Conservation (phyloP, 495 filamentous ascomycete species). For the Penicillium egyptiacum region DNA sequence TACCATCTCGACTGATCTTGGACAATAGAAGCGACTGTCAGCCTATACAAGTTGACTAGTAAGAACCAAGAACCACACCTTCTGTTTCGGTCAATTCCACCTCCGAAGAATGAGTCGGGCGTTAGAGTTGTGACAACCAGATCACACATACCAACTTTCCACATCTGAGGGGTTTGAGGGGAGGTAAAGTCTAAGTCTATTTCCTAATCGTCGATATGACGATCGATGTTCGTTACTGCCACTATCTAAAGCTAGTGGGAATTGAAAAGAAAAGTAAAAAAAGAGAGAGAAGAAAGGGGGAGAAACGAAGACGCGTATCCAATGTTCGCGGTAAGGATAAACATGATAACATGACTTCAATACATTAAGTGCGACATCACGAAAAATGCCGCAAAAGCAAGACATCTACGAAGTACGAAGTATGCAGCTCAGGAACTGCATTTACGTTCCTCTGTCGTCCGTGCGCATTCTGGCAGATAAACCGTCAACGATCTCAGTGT, state of each 20-base stretch:
- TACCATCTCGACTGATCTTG: not conserved
- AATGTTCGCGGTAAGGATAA: not conserved
- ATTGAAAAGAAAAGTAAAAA: not conserved
- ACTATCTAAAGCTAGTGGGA: not conserved
- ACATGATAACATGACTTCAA: not conserved
- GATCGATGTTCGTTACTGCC: conserved; percentile 14
- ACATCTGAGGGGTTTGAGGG: not conserved
- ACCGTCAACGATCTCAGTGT: not conserved
- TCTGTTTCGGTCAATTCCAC: not conserved
- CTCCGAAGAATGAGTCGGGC: not conserved
- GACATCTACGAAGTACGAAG: not conserved
- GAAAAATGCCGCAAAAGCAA: not conserved
- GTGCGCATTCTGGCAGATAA: not conserved
- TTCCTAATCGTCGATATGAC: conserved; percentile 6
- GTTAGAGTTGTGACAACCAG: not conserved
- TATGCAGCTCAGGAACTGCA: not conserved
- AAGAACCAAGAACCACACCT: not conserved
- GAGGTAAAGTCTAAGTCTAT: not conserved
- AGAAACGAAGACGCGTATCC: not conserved
- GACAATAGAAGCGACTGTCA: not conserved
- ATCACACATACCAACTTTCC: not conserved
- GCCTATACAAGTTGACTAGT: not conserved
- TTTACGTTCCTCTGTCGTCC: not conserved
- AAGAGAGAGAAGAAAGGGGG: not conserved
- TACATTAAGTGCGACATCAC: not conserved